phyloP scores from a whole-genome alignment of 1,139 yeast genomes.

The Geotrichum histeridarum region DNA sequence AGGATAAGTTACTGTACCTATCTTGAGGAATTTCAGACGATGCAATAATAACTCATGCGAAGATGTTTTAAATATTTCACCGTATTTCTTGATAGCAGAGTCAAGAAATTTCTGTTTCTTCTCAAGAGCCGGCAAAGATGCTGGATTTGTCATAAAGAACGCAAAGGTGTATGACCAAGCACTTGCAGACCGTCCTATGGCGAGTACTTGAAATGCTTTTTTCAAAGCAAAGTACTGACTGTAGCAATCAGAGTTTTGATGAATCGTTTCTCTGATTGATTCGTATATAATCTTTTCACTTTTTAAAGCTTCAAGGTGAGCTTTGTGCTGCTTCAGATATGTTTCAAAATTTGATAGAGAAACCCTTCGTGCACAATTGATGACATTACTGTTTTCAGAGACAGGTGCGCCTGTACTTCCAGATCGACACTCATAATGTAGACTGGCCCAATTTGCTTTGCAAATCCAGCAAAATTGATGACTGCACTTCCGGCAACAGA shows the following conservation, averaged over 20 bases:
- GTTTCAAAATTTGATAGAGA: not conserved
- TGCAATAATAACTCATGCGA: no score
- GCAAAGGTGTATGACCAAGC: not conserved
- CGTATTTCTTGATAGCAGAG: no score
- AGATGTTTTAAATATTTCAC: no score
- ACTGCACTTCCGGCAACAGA: conserved; percentile 75
- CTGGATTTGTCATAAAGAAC: not conserved
- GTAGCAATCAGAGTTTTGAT: not conserved
- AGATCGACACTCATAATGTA: conserved; percentile 47
- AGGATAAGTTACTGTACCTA: no score
- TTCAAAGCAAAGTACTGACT: not conserved
- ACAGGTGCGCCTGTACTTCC: no score
- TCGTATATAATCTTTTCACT: not conserved
- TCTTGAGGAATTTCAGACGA: no score
- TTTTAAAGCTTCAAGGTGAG: not conserved
- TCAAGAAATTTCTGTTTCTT: no score
- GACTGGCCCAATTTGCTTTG: conserved; percentile 65
- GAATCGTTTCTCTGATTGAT: not conserved
- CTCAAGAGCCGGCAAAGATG: no score
- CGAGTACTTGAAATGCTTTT: not conserved
- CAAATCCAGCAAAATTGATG: conserved; percentile 94
- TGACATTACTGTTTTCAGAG: not conserved
- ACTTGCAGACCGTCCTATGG: not conserved
- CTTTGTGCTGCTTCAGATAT: not conserved
- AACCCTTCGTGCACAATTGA: not conserved